Percentiles rank a stretch among this genome's conserved stretches.
These are phyloP conservation scores for Colletotrichum destructivum DNA, from an alignment of 2,329 filamentous ascomycete species.

Conservation along the genomic window DNA sequence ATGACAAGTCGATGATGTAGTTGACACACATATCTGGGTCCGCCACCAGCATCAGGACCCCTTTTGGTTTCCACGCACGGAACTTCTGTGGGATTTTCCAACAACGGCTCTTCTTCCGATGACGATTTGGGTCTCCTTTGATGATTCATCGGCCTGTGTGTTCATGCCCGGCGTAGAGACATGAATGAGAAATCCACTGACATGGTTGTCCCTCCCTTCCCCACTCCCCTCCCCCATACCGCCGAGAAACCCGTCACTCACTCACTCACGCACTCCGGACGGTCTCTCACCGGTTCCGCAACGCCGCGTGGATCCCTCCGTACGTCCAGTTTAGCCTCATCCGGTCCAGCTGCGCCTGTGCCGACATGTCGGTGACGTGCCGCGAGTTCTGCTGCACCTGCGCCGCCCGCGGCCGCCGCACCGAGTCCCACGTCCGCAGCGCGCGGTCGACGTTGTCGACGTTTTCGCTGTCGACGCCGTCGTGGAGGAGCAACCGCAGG, in stretches of 20 bases:
- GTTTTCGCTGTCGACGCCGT: conserved; percentile 6
- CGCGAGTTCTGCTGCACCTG: conserved; percentile 40
- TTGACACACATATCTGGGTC: background rate
- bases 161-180: background rate
- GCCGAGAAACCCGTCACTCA: background rate
- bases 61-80: background rate
- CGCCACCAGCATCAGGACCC: no score
- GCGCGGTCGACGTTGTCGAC: background rate
- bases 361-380: conserved; percentile 30
- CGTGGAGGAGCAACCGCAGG: conserved; percentile 26
- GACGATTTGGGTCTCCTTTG: background rate
- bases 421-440: conserved; percentile 34
- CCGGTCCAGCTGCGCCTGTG: conserved; percentile 32
- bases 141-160: background rate
- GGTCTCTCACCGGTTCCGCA: conserved; percentile 14
- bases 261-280: background rate
- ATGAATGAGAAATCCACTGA: background rate
- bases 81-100: background rate
- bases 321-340: conserved; percentile 39
- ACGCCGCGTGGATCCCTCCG: conserved; percentile 31
- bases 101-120: background rate
- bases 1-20: conserved; percentile 33
- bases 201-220: background rate
- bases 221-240: no score
- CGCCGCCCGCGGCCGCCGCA: conserved; percentile 35